These are phyloP conservation scores for Graphilbum fragrans DNA, from an alignment of 2,329 filamentous ascomycete species.

Conservation along the genomic window DNA sequence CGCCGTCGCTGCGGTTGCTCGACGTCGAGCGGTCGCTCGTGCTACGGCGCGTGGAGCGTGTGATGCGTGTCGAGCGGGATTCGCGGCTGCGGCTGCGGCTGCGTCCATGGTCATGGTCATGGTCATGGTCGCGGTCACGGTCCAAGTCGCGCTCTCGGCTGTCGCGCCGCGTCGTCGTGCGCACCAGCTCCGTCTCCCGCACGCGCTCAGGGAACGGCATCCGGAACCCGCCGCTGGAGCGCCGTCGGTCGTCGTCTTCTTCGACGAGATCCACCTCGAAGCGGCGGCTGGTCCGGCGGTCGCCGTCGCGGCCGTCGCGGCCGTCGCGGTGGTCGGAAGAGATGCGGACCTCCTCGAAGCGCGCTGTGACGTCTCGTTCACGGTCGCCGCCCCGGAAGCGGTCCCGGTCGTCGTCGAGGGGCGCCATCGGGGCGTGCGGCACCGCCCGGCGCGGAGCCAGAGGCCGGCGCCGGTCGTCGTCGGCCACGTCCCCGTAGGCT, in stretches of 20 bases:
- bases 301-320: neutral
- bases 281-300: neutral
- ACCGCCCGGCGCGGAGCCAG: neutral
- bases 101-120: slow-evolving; percentile 20
- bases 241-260: slow-evolving; percentile 17
- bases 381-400: slow-evolving; percentile 1
- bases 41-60: slow-evolving; percentile 9
- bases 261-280: neutral
- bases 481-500: neutral
- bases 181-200: slow-evolving; percentile 48
- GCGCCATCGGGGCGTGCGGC: slow-evolving; percentile 12
- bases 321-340: slow-evolving; percentile 40
- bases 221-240: slow-evolving; percentile 24
- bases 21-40: slow-evolving; percentile 23
- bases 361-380: neutral
- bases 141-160: slow-evolving; percentile 27
- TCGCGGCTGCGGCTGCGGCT: slow-evolving; percentile 24
- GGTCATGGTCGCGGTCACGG: slow-evolving; percentile 25
- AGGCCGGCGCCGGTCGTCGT: neutral
- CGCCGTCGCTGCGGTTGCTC: slow-evolving; percentile 29
- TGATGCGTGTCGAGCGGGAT: slow-evolving; percentile 10
- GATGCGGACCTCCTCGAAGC: slow-evolving; percentile 37
- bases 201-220: slow-evolving; percentile 45
- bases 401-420: neutral
- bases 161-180: slow-evolving; percentile 29